phyloP scores from a whole-genome alignment of 371 early-diverging fungal species.

The Chytridium lagenaria region DNA sequence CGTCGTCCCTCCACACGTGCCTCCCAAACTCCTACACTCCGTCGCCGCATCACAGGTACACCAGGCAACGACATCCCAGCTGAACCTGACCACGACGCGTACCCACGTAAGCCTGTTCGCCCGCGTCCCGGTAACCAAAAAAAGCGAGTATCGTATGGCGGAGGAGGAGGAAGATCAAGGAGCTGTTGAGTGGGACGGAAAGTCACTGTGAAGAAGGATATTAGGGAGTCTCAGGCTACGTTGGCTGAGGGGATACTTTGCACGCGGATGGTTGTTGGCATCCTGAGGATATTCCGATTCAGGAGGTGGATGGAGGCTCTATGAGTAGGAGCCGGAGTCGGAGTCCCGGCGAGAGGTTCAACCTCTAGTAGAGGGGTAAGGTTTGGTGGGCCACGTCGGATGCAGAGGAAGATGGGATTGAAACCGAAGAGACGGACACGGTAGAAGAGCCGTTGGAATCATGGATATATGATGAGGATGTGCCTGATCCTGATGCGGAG shows the following conservation, averaged over 20 bases:
- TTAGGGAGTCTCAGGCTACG: not conserved
- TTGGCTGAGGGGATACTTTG: not conserved
- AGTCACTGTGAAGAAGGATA: too few species aligned
- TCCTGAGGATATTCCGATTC: not conserved
- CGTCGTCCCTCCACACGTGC: too few species aligned
- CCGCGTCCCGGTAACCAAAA: too few species aligned
- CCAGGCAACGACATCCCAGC: too few species aligned
- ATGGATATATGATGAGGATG: slow-evolving; percentile 1
- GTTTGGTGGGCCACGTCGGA: not conserved
- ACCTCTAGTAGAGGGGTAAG: not conserved
- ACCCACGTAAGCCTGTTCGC: too few species aligned
- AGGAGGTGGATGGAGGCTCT: not conserved
- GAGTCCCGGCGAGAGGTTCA: not conserved
- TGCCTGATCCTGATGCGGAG: slow-evolving; percentile 8
- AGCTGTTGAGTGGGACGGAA: too few species aligned
- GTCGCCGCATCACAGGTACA: too few species aligned
- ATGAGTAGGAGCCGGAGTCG: not conserved
- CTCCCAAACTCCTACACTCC: too few species aligned
- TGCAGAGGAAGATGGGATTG: not conserved
- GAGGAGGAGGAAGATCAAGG: not conserved
- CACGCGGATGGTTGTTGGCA: not conserved
- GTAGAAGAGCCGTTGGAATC: not conserved
- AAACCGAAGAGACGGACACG: not conserved
- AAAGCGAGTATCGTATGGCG: not conserved
- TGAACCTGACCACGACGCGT: too few species aligned